phyloP scores from a whole-genome alignment of 371 early-diverging fungal genomes.

The Fennellomyces sp. region DNA sequence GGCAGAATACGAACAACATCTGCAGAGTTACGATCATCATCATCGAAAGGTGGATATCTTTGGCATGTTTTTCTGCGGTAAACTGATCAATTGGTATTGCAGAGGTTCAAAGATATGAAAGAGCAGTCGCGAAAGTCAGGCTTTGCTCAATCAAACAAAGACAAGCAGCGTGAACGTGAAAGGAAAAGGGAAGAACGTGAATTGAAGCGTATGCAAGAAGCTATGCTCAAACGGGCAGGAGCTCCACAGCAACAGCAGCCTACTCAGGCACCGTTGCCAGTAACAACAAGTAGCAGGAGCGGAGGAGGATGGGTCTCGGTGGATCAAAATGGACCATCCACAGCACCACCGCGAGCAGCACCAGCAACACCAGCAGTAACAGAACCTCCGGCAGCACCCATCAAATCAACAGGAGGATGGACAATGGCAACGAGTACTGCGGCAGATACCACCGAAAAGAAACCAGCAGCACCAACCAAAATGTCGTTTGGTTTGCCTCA shows the following conservation, averaged over 20 bases:
- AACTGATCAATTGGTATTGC: not conserved
- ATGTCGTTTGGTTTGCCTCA: slow-evolving; percentile 33
- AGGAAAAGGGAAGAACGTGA: slow-evolving; percentile 71
- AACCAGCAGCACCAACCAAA: slow-evolving; percentile 4
- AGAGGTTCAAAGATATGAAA: slow-evolving; percentile 84
- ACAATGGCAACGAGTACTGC: not conserved
- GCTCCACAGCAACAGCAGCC: not conserved
- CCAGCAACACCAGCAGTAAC: not conserved
- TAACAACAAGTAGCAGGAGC: slow-evolving; percentile 3
- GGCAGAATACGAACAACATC: slow-evolving; percentile 75
- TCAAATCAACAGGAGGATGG: not conserved
- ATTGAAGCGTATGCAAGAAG: slow-evolving; percentile 67
- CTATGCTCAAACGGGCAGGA: slow-evolving; percentile 54
- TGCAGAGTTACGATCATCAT: slow-evolving; percentile 81
- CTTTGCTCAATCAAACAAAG: slow-evolving; percentile 34
- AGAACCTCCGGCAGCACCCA: not conserved
- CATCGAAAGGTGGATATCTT: slow-evolving; percentile 63
- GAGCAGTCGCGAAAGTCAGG: slow-evolving; percentile 50
- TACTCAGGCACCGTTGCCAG: not conserved
- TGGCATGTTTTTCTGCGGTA: not conserved
- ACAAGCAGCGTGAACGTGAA: slow-evolving; percentile 67
- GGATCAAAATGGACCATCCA: not conserved
- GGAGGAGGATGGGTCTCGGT: slow-evolving; percentile 9
- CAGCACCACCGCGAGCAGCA: not conserved
- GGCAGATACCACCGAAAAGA: not conserved